These are phyloP conservation scores for Magnolia kwangsiensis DNA, from an alignment of 164 flowering plant genomes.

Conservation along the genomic window DNA sequence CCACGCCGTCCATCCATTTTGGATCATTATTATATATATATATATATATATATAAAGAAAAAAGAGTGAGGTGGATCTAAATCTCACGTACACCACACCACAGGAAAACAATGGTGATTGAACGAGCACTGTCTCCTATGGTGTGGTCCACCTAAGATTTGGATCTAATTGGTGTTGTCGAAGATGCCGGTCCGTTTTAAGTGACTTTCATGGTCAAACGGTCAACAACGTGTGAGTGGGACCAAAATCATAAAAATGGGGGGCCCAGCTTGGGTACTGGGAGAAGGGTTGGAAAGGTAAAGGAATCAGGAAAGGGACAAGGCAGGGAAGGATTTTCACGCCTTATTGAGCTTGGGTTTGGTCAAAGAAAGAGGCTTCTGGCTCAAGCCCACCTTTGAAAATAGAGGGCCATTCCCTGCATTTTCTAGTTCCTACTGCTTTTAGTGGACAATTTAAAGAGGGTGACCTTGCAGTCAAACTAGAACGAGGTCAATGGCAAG, in stretches of 20 bases:
- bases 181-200: neutral
- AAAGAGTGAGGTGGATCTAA: too few species aligned
- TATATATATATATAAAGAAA: too few species aligned
- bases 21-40: too few species aligned
- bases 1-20: too few species aligned
- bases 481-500: neutral
- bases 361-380: conserved; percentile 22
- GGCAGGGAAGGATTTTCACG: neutral
- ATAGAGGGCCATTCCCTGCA: neutral
- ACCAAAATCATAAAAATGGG: neutral
- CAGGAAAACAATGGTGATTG: too few species aligned
- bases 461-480: neutral
- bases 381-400: conserved; percentile 4
- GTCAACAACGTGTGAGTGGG: conserved; percentile 1
- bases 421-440: neutral
- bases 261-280: neutral
- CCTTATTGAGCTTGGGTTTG: neutral
- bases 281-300: neutral
- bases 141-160: too few species aligned
- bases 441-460: neutral
- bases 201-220: neutral
- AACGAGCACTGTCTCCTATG: too few species aligned
- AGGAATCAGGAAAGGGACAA: neutral
- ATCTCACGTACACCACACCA: too few species aligned
- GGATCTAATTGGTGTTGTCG: neutral